Percentiles rank a stretch among this genome's conserved stretches.
Conservation (phyloP, 1,139 yeast genomes). For the Yamadazyma diospyri region DNA sequence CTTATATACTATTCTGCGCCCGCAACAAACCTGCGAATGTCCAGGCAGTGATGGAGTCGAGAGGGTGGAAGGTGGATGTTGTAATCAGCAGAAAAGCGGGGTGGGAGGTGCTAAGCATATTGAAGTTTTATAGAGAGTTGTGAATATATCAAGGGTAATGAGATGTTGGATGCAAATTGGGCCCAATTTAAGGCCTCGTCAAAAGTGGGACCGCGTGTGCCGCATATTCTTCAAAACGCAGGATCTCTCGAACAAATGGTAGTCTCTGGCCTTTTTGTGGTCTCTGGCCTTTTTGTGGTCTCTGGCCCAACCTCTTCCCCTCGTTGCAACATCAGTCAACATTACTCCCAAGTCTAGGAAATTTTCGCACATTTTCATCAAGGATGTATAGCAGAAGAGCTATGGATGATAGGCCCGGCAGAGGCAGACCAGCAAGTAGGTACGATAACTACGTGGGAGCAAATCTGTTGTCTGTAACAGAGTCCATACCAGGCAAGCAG, state of each 20-base stretch:
- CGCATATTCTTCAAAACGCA: too few species aligned
- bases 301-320: too few species aligned
- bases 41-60: conserved; percentile 38
- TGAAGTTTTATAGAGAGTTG: conserved; percentile 37
- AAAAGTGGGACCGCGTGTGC: too few species aligned
- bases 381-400: conserved; percentile 11
- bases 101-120: conserved; percentile 88
- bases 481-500: conserved; percentile 5
- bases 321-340: too few species aligned
- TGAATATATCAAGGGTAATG: too few species aligned
- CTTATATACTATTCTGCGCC: conserved; percentile 84
- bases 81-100: conserved; percentile 78
- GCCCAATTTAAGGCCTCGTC: too few species aligned
- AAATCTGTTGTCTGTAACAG: background rate
- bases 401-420: conserved; percentile 5
- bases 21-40: conserved; percentile 74
- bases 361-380: background rate
- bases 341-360: too few species aligned
- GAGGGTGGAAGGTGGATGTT: conserved; percentile 54
- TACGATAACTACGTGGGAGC: conserved; percentile 4
- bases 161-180: too few species aligned
- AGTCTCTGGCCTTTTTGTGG: too few species aligned
- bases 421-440: conserved; percentile 9
- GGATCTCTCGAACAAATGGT: too few species aligned
- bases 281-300: too few species aligned